Percentiles rank a stretch among this genome's conserved stretches.
phyloP scores from a whole-genome alignment of 2,329 filamentous ascomycete genomes.

The Tolypocladium paradoxum region DNA sequence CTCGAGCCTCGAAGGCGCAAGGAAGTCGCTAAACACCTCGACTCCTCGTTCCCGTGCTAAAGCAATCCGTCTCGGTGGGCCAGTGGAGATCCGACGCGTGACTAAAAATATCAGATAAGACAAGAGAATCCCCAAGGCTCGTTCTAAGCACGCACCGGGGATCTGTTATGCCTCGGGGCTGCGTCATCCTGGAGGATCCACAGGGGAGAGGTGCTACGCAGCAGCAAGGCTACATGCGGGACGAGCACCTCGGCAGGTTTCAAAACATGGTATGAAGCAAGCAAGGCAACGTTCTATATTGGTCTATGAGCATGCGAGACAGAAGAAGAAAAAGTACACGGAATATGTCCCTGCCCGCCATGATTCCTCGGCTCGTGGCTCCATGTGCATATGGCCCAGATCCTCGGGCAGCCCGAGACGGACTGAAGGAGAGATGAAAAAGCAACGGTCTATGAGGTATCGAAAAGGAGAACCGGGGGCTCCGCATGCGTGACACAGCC shows the following conservation, averaged over 20 bases:
- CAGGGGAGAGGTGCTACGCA: background rate
- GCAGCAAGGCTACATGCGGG: background rate
- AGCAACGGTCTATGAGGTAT: constrained; percentile 18
- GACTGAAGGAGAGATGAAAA: background rate
- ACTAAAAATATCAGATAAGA: background rate
- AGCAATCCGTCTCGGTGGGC: background rate
- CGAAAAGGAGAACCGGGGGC: background rate
- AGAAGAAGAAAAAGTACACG: background rate
- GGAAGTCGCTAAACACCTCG: background rate
- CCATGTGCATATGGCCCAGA: background rate
- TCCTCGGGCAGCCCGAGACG: background rate
- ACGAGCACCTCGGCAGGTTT: background rate
- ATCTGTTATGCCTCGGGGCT: no score
- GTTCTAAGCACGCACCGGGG: background rate
- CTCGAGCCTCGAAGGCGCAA: background rate
- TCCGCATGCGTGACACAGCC: background rate
- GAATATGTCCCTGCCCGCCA: background rate
- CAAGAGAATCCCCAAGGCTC: background rate
- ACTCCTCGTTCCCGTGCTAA: background rate
- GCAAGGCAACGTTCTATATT: background rate
- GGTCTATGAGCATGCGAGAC: background rate
- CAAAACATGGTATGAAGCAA: background rate
- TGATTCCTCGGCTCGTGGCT: background rate
- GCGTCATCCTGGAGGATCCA: background rate
- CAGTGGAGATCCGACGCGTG: background rate